Conservation (phyloP, 225 moss, liverwort and hornwort species). For the Ulota crispa region DNA sequence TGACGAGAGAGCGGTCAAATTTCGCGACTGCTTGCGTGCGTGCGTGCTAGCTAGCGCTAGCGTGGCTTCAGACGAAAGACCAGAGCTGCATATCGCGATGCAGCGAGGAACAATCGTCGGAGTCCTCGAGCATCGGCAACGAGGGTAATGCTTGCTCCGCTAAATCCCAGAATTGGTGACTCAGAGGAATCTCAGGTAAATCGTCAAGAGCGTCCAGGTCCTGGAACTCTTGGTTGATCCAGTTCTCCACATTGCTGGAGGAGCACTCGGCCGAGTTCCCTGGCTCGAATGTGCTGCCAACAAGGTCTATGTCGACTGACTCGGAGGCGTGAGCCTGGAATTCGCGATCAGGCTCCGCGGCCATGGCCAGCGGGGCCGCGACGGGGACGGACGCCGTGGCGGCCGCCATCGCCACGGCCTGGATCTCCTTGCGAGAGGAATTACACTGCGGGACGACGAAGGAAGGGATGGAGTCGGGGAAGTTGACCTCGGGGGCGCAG, state of each 20-base stretch:
- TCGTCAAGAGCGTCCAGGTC: conserved; percentile 1
- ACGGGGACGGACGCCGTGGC: conserved; percentile 27
- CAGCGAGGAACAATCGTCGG: not conserved
- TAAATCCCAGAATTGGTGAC: not conserved
- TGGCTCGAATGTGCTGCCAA: too few species aligned
- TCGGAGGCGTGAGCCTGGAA: too few species aligned
- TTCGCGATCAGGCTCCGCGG: not conserved
- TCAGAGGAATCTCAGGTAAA: not conserved
- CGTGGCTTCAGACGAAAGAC: conserved; percentile 1
- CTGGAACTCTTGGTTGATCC: conserved; percentile 25
- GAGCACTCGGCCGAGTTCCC: not conserved
- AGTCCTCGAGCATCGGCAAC: not conserved
- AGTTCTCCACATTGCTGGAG: conserved; percentile 20
- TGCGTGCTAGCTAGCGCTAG: not conserved
- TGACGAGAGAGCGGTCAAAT: not conserved
- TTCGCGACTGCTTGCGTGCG: not conserved
- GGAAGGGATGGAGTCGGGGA: conserved; percentile 26
- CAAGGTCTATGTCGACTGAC: not conserved
- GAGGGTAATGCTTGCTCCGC: not conserved
- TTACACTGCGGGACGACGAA: conserved; percentile 16
- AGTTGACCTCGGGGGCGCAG: conserved; percentile 31
- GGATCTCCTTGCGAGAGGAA: conserved; percentile 31
- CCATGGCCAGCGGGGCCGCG: conserved; percentile 20
- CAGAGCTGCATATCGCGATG: not conserved
- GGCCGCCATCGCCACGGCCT: conserved; percentile 35